Conservation (phyloP, 805 yeast genomes). For the Saccharomycopsis fodiens region DNA sequence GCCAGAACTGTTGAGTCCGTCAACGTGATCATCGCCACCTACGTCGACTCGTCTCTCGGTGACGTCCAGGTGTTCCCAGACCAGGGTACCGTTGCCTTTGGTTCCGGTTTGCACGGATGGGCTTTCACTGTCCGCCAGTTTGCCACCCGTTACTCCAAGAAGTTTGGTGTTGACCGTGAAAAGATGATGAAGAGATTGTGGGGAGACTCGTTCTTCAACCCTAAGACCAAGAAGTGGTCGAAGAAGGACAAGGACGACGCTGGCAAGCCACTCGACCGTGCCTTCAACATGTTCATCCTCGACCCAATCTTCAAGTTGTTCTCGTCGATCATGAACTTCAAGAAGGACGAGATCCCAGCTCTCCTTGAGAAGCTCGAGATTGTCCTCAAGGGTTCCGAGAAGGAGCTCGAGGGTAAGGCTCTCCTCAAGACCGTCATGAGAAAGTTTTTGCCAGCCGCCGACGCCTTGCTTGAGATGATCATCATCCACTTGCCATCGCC, state of each 20-base stretch:
- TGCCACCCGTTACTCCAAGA: conserved; percentile 96
- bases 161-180: conserved; percentile 95
- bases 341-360: conserved; percentile 92
- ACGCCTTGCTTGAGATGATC: conserved; percentile 98
- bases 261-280: conserved; percentile 95
- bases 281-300: conserved; percentile 97
- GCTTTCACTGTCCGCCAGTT: conserved; percentile 99
- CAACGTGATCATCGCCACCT: conserved; percentile 95
- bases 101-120: conserved; percentile 99
- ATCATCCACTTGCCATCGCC: conserved; percentile 98
- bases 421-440: conserved; percentile 97
- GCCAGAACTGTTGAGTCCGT: conserved; percentile 99
- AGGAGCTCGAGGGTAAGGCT: conserved; percentile 98
- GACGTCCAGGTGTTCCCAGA: conserved; percentile 99
- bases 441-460: conserved; percentile 99
- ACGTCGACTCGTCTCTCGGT: conserved; percentile 84
- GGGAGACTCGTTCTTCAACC: conserved; percentile 99
- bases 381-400: conserved; percentile 90
- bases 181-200: conserved; percentile 99
- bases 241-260: conserved; percentile 92
- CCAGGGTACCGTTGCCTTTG: conserved; percentile 98
- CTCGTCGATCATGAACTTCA: conserved; percentile 97
- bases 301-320: conserved; percentile 99
- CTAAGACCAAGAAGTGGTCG: conserved; percentile 99
- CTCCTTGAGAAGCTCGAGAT: conserved; percentile 93